Base-by-base conservation (phyloP, 768 basidiomycete genomes). In the Lactifluus subvellereus region DNA sequence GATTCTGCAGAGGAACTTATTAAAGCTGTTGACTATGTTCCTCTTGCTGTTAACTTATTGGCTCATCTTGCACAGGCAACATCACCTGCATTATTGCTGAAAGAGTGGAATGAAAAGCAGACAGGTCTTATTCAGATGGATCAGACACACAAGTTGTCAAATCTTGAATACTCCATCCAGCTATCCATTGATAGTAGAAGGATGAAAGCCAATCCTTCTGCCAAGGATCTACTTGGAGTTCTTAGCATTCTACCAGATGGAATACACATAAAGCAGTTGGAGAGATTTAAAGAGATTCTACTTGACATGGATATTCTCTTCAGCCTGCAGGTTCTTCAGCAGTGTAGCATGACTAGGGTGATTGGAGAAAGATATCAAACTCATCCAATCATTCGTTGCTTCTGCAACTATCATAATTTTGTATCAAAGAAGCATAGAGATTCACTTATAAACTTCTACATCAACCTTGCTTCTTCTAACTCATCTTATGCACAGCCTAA, bases 211-310 rank as follows among this genome's bases (percentile, higher is more conserved):
- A 33, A 56, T 14, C 60, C 60, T 8, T 48, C 45, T 11, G 60
- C 60, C 5, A 38, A 22, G 32, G 33, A 38, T 32, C 22, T 61
- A 16, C 54, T 61, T 22, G 54, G 54, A 20, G 47, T 56, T 45
- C 47, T 61, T 11, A 55, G 45, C 18, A 37, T 35, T 14, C 37
- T 61, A 3, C 42, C 52, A 13, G 60, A 61, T 38, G 60, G 60
- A 10, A 49, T 61, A 14, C 54, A 61, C 27, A 18, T 27, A 27
- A 27, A 27, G 27, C 27, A 27, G 27, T 27, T 27, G 27, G 27
- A 27, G 1, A 27, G 2, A 33, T 32, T 61, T 22, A 14, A 49
- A 37, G 32, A 3, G 11, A 30, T 50, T 6, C 22, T 61, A 5
- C 18, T 47, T 38, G 42, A 43, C 32, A 47, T 55, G 18, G 35